Evolutionary conservation across 2,329 filamentous ascomycete species (phyloP).

Genomic region (Knufia petricola): DNA sequence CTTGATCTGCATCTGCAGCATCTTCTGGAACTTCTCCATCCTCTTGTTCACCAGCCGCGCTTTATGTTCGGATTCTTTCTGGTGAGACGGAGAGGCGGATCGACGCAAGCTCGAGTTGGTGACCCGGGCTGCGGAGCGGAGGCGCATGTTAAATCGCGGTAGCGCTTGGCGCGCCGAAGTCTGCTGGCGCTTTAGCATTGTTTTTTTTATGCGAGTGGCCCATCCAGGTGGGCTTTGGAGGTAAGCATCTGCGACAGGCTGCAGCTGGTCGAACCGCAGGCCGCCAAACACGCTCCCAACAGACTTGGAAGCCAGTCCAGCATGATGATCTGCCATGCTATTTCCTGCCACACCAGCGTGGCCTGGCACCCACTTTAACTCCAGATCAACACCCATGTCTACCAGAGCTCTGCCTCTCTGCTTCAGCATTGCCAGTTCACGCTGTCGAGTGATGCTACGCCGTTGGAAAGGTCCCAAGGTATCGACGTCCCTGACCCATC

Average conservation of each 20-base stretch:
- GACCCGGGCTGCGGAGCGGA: too few relatives aligned
- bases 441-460: background rate
- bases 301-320: background rate
- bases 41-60: too few relatives aligned
- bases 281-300: background rate
- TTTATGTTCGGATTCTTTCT: too few relatives aligned
- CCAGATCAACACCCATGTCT: background rate
- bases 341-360: background rate
- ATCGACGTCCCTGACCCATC: background rate
- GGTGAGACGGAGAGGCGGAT: too few relatives aligned
- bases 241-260: background rate
- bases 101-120: too few relatives aligned
- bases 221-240: background rate
- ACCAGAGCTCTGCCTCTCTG: background rate
- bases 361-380: background rate
- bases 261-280: background rate
- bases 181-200: too few relatives aligned
- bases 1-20: background rate
- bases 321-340: background rate
- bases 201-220: too few relatives aligned
- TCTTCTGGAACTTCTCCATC: background rate
- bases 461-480: background rate
- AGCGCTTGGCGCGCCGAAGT: too few relatives aligned
- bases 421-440: background rate
- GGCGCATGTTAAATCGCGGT: too few relatives aligned